A percentile compares a stretch with the other conserved stretches of the same genome.
phyloP scores from a whole-genome alignment of 2,329 filamentous ascomycete species.

The Fusarium algeriense region DNA sequence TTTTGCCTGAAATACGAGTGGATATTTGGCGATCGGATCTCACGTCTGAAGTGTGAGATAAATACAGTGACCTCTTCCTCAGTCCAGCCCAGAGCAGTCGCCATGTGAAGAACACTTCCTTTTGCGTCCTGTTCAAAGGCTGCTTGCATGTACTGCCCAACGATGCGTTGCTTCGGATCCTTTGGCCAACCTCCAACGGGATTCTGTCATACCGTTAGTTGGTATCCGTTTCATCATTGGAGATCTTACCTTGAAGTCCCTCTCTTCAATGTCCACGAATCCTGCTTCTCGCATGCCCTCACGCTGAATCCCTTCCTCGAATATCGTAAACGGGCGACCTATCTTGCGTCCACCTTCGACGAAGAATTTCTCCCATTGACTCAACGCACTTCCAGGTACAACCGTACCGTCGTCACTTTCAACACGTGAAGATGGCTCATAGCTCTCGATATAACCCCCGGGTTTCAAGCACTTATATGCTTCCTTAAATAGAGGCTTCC shows the following conservation, averaged over 20 bases:
- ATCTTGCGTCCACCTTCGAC: conserved; percentile 9
- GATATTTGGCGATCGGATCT: conserved; percentile 9
- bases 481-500: background rate
- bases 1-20: conserved; percentile 16
- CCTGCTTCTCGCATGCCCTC: conserved; percentile 9
- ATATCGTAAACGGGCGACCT: background rate
- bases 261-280: background rate
- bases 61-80: background rate
- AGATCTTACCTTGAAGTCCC: background rate
- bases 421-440: background rate
- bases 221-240: rapidly evolving
- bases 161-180: background rate
- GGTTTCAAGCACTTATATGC: background rate
- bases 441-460: conserved; percentile 9
- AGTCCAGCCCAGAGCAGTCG: background rate
- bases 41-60: background rate
- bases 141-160: conserved; percentile 2
- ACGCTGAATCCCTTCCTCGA: background rate
- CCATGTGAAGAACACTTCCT: conserved; percentile 2
- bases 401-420: conserved; percentile 12
- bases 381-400: background rate
- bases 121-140: background rate
- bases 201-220: background rate
- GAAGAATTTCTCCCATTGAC: conserved; percentile 14
- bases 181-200: conserved; percentile 9